A percentile compares a stretch with the other conserved stretches of the same genome.
phyloP scores from a whole-genome alignment of 306 rosid species.

The Lotus japonicus region DNA sequence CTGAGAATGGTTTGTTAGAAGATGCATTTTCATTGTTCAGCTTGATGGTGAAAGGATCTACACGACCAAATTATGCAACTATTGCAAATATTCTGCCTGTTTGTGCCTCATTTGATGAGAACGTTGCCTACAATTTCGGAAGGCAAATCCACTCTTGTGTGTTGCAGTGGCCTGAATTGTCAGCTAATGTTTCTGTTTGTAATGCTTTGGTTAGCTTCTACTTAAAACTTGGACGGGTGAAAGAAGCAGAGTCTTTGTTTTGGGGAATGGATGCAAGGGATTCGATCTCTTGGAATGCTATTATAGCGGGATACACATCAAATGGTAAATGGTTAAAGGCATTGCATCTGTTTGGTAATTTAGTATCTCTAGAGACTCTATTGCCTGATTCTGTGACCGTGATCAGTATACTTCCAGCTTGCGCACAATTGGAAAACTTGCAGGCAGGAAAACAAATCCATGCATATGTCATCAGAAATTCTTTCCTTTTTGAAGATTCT shows the following conservation, averaged over 20 bases:
- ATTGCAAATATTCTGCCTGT: conserved; percentile 65
- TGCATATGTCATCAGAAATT: conserved; percentile 49
- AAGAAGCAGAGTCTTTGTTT: conserved; percentile 59
- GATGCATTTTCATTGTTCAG: conserved; percentile 50
- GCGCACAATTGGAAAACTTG: conserved; percentile 42
- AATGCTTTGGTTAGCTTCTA: conserved; percentile 85
- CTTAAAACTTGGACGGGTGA: conserved; percentile 47
- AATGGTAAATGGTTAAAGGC: conserved; percentile 75
- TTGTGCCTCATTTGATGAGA: conserved; percentile 46
- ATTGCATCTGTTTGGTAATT: conserved; percentile 43
- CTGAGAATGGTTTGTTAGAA: conserved; percentile 45
- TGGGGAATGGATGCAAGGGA: conserved; percentile 59
- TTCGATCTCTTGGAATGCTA: conserved; percentile 88
- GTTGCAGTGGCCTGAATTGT: conserved; percentile 45
- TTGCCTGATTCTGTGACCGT: conserved; percentile 66
- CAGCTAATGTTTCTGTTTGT: conserved; percentile 48
- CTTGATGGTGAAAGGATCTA: conserved; percentile 54
- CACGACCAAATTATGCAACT: conserved; percentile 61
- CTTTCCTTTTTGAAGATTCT: conserved; percentile 41
- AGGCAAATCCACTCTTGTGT: conserved; percentile 70
- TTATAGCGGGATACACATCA: conserved; percentile 65
- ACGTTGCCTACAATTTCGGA: conserved; percentile 42
- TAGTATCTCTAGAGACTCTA: conserved; percentile 32
- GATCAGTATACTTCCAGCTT: conserved; percentile 70
- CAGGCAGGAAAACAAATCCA: conserved; percentile 63